Evolutionary conservation across 2,329 filamentous ascomycete species (phyloP).

Genomic region (Tolypocladium cylindrosporum): DNA sequence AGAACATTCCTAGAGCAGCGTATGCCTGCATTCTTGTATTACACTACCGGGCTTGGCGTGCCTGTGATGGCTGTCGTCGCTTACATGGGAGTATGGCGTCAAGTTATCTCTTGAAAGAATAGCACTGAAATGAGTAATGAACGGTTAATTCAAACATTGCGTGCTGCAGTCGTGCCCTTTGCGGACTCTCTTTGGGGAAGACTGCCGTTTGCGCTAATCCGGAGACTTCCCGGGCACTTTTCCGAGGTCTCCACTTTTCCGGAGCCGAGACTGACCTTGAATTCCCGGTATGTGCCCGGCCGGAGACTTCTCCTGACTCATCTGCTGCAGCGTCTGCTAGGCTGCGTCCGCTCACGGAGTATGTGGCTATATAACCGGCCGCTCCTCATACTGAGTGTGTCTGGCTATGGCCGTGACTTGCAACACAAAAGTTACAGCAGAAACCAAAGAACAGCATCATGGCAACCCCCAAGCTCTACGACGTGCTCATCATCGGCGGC

Average conservation of each 20-base stretch:
- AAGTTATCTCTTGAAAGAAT: not conserved
- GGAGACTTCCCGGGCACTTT: not conserved
- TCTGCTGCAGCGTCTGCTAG: not conserved
- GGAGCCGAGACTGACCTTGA: not conserved
- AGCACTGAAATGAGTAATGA: not conserved
- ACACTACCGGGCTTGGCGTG: not conserved
- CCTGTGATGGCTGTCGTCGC: not conserved
- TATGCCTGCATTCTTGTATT: not conserved
- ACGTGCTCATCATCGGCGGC: slow-evolving; percentile 41
- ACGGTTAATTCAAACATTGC: too few relatives aligned
- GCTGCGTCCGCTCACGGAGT: too few relatives aligned
- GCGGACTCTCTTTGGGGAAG: too few relatives aligned
- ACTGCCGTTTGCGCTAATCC: not conserved
- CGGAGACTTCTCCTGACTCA: not conserved
- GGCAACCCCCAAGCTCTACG: slow-evolving; percentile 22
- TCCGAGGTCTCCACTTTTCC: not conserved
- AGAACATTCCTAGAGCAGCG: not conserved
- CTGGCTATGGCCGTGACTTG: not conserved
- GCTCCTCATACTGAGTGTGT: too few relatives aligned
- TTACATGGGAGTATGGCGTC: not conserved
- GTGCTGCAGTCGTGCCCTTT: too few relatives aligned
- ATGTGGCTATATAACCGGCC: not conserved
- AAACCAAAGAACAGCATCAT: not conserved
- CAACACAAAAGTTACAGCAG: not conserved
- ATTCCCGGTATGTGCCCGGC: not conserved